Base-by-base conservation (phyloP, 2,329 filamentous ascomycete genomes). In the Aspergillus melleus region DNA sequence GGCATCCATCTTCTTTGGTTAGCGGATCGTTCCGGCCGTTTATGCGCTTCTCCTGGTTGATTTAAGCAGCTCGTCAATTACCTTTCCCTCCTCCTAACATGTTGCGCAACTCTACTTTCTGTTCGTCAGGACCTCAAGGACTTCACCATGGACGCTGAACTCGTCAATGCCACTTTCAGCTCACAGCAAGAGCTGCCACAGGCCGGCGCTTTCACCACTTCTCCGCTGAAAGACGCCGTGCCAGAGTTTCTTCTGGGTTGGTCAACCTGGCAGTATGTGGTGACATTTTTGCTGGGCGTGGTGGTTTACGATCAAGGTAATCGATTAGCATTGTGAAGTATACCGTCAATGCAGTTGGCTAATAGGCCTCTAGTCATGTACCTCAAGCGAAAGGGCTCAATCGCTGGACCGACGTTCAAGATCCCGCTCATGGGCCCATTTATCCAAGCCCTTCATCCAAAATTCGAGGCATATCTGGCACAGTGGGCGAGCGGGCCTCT, bases 401-500 rank as follows among this genome's bases (percentile, higher is more conserved):
- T 92, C 66, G 87, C 81, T 46, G 89, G 89, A 22, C 89, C 89
- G 14, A 61, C 81, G n/a, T 88, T 83, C 80, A 92, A 92, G 75
- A 80, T 87, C 54, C 89, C 89, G 32, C 90, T 92, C 69, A 90
- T 96, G 71, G 92, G 92, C 5, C 92, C 92, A 8, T 96, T 96
- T 74, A 81, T 96, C 57, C 83, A 96, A 73, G 94, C 91, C 24
- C 80, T 96, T 64, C 86, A 96, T 74, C 92, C 92, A 50, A 91
- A 91, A 70, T 96, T 96, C 72, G 87, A 90, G 55, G 84, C 90
- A 67, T 96, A 96, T 77, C 83, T 91, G 70, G 86, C 82, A 60
- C 95, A 96, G 81, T 96, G 92, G 92, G 75, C 83, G 63, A 95
- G 90, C 72, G 92, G 90, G n/a, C 88, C 89, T 52, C 83, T 96